Evolutionary conservation across 2,329 filamentous ascomycete genomes (phyloP).

Genomic region (Trichophyton simii): DNA sequence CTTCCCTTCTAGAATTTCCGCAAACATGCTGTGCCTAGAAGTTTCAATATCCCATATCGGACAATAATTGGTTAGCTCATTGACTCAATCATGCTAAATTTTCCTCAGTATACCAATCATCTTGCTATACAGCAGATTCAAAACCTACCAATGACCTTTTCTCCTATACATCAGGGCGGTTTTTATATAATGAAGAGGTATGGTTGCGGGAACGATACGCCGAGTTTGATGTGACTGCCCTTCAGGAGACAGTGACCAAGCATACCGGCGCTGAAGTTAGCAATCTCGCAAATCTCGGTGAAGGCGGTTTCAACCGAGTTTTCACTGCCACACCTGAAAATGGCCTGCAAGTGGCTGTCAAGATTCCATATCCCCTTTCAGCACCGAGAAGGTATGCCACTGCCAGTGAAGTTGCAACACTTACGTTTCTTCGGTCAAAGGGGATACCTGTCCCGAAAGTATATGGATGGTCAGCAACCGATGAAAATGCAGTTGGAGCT

Average conservation of each 20-base stretch:
- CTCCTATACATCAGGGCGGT: constrained; percentile 12
- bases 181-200: constrained; percentile 10
- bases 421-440: constrained; percentile 17
- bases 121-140: neutral
- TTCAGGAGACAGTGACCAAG: constrained; percentile 1
- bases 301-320: constrained; percentile 18
- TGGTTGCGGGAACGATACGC: constrained; percentile 9
- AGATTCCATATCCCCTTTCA: constrained; percentile 16
- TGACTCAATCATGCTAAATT: neutral
- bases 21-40: neutral
- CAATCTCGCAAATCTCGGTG: constrained; percentile 15
- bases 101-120: neutral
- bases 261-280: constrained; percentile 6
- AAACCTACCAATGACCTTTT: constrained; percentile 5
- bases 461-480: constrained; percentile 16
- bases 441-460: constrained; percentile 25
- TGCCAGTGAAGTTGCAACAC: constrained; percentile 18
- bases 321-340: constrained; percentile 17
- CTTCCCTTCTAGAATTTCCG: neutral
- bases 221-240: constrained; percentile 8
- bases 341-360: constrained; percentile 14
- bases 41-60: neutral
- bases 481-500: constrained; percentile 15
- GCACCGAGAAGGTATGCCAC: constrained; percentile 15
- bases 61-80: neutral